phyloP scores from a whole-genome alignment of 2,329 filamentous ascomycete genomes.

The Microcera coccophila region DNA sequence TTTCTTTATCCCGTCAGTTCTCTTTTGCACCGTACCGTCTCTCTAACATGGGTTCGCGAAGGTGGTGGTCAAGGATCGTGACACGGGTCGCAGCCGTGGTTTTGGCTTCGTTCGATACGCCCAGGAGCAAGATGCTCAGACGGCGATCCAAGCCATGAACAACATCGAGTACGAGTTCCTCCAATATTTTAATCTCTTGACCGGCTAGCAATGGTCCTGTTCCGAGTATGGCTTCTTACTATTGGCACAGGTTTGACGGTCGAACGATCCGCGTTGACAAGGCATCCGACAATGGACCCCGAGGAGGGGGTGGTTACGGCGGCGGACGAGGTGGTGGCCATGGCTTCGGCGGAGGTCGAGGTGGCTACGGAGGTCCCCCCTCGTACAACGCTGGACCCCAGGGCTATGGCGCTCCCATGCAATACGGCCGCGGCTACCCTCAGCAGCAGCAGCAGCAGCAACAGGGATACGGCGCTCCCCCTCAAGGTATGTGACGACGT shows the following conservation, averaged over 20 bases:
- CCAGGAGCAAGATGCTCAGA: constrained; percentile 70
- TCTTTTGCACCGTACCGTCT: constrained; percentile 3
- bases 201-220: constrained; percentile 4
- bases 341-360: constrained; percentile 42
- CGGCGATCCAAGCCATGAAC: constrained; percentile 76
- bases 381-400: constrained; percentile 36
- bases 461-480: constrained; percentile 35
- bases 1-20: not conserved
- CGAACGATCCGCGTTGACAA: constrained; percentile 94
- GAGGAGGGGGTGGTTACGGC: constrained; percentile 41
- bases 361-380: constrained; percentile 43
- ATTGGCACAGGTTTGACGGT: constrained; percentile 72
- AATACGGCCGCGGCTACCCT: constrained; percentile 39
- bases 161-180: constrained; percentile 71
- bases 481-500: constrained; percentile 37
- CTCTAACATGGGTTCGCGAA: constrained; percentile 37
- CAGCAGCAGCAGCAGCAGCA: constrained; percentile 31
- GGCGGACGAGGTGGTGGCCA: constrained; percentile 38
- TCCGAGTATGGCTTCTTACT: constrained; percentile 3
- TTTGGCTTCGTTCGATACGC: constrained; percentile 95
- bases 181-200: constrained; percentile 20
- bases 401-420: constrained; percentile 29
- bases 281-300: constrained; percentile 74
- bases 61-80: constrained; percentile 97
- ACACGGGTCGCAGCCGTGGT: constrained; percentile 92